These are phyloP conservation scores for Wolfiporia cocos DNA, from an alignment of 1,284 basidiomycete species.

Conservation along the genomic window DNA sequence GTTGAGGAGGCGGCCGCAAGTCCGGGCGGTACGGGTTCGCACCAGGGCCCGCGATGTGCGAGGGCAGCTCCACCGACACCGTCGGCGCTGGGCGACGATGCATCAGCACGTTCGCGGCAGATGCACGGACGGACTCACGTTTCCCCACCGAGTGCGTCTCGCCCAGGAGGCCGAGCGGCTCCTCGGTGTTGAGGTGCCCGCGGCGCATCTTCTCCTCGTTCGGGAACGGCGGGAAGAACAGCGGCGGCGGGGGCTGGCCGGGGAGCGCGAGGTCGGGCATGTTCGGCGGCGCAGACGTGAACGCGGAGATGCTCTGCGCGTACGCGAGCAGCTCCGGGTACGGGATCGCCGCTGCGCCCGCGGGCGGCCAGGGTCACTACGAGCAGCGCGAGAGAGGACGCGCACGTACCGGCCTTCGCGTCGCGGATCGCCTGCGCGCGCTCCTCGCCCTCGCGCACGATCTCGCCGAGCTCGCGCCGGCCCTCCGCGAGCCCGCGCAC, in stretches of 20 bases:
- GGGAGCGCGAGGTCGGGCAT: slow-evolving; percentile 66
- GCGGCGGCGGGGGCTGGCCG: slow-evolving; percentile 63
- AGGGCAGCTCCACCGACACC: slow-evolving; percentile 36
- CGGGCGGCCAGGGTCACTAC: not conserved
- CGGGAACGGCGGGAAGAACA: slow-evolving; percentile 82
- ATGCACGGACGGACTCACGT: slow-evolving; percentile 39
- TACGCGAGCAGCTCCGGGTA: slow-evolving; percentile 77
- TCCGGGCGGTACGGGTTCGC: slow-evolving; percentile 67
- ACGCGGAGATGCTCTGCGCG: slow-evolving; percentile 73
- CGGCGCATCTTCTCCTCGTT: slow-evolving; percentile 84
- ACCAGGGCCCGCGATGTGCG: slow-evolving; percentile 39
- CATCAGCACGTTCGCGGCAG: not conserved
- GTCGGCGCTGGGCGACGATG: slow-evolving; percentile 40
- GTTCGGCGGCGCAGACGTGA: slow-evolving; percentile 80
- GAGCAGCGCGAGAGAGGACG: not conserved
- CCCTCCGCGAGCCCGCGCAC: slow-evolving; percentile 57
- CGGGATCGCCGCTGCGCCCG: slow-evolving; percentile 55
- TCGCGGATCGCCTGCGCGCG: slow-evolving; percentile 61
- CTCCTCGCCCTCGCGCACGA: slow-evolving; percentile 68
- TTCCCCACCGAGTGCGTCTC: slow-evolving; percentile 75
- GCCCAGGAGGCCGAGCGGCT: slow-evolving; percentile 65
- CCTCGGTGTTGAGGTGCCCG: slow-evolving; percentile 71
- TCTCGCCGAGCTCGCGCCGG: slow-evolving; percentile 56
- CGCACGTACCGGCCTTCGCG: slow-evolving; percentile 57
- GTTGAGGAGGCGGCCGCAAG: slow-evolving; percentile 48